Evolutionary conservation across 2,329 filamentous ascomycete genomes (phyloP).

Genomic region (Verticillium tricorpus): DNA sequence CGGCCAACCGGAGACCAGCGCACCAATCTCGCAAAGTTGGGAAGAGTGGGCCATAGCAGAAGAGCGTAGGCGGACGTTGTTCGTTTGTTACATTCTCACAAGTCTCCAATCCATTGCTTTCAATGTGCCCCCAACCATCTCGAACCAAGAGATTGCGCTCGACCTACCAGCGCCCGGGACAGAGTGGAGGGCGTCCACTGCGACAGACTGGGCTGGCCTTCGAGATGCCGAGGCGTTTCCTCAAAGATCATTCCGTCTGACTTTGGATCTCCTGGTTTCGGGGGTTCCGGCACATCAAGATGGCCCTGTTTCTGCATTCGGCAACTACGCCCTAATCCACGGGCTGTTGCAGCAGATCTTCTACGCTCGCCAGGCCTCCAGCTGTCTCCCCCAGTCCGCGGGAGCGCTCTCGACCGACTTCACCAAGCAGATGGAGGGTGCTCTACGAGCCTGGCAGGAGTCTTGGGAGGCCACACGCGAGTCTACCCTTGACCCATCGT

Average conservation of each 20-base stretch:
- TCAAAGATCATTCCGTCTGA: conserved; percentile 23
- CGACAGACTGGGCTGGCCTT: conserved; percentile 41
- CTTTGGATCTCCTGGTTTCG: conserved; percentile 23
- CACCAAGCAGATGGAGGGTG: conserved; percentile 36
- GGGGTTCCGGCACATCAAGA: conserved; percentile 6
- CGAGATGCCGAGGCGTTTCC: conserved; percentile 12
- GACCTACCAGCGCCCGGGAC: conserved; percentile 49
- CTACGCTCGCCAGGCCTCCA: conserved; percentile 35
- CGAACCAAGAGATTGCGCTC: conserved; percentile 49
- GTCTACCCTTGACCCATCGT: conserved; percentile 48
- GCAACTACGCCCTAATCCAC: conserved; percentile 50
- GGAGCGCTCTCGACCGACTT: conserved; percentile 36
- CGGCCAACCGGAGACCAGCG: background rate
- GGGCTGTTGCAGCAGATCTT: conserved; percentile 51
- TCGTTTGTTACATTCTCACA: conserved; percentile 45
- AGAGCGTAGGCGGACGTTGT: conserved; percentile 19
- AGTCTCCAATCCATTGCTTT: conserved; percentile 59
- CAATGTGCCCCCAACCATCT: conserved; percentile 53
- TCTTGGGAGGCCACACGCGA: conserved; percentile 48
- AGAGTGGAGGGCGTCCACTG: conserved; percentile 49
- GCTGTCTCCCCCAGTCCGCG: conserved; percentile 10
- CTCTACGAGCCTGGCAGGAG: conserved; percentile 44
- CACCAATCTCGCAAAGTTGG: conserved; percentile 27
- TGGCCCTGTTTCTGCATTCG: conserved; percentile 38
- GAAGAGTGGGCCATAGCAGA: conserved; percentile 40